A percentile compares a stretch with the other conserved stretches of the same genome.
phyloP scores from a whole-genome alignment of 805 yeast genomes.

The Wickerhamomyces strasburgensis region DNA sequence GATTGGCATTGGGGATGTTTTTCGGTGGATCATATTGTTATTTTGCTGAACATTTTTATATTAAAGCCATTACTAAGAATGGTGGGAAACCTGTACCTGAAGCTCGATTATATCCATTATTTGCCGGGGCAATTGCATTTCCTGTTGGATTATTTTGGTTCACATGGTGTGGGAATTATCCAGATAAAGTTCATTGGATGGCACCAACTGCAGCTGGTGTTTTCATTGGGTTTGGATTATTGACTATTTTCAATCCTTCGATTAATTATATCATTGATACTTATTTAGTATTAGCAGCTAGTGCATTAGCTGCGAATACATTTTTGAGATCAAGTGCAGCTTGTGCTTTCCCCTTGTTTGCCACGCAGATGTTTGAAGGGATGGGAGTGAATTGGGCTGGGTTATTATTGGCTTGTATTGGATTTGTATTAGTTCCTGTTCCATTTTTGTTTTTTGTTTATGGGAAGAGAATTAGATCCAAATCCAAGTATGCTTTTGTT shows the following conservation, averaged over 20 bases:
- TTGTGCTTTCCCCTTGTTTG: conserved; percentile 69
- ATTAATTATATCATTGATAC: conserved; percentile 70
- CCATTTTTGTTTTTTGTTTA: conserved; percentile 60
- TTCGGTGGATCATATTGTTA: conserved; percentile 52
- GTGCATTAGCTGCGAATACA: conserved; percentile 72
- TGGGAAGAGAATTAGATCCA: conserved; percentile 52
- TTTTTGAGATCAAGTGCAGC: conserved; percentile 65
- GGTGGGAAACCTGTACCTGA: conserved; percentile 69
- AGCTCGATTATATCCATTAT: conserved; percentile 72
- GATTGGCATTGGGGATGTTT: conserved; percentile 64
- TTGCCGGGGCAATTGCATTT: conserved; percentile 64
- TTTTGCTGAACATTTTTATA: conserved; percentile 48
- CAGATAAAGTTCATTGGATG: conserved; percentile 68
- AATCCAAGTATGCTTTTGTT: conserved; percentile 52
- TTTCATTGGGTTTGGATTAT: conserved; percentile 62
- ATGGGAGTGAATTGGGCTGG: conserved; percentile 82
- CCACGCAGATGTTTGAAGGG: conserved; percentile 60
- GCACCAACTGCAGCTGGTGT: conserved; percentile 68
- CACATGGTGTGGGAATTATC: conserved; percentile 82
- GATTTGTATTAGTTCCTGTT: conserved; percentile 54
- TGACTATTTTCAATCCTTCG: conserved; percentile 63
- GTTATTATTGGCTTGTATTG: conserved; percentile 58
- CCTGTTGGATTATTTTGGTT: conserved; percentile 82
- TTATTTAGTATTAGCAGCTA: conserved; percentile 68
- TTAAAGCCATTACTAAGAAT: conserved; percentile 41